Conservation (phyloP, 495 filamentous ascomycete genomes). For the Daldinia bambusicola region DNA sequence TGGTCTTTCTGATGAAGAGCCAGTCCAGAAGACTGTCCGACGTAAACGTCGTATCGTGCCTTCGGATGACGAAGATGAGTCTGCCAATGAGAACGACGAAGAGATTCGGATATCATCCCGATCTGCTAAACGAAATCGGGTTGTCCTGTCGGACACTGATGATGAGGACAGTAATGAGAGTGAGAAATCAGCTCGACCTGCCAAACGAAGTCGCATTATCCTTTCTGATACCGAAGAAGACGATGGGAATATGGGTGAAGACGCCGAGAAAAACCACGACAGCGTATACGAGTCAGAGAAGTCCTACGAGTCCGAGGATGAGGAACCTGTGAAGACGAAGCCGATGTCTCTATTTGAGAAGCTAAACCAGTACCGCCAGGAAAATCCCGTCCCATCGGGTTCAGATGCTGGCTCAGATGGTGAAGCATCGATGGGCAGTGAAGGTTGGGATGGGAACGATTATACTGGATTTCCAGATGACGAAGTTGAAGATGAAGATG, state of each 20-base stretch:
- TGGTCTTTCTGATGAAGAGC: slow-evolving; percentile 27
- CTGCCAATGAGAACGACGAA: slow-evolving; percentile 1
- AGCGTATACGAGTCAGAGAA: slow-evolving; percentile 11
- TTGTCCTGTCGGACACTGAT: slow-evolving; percentile 36
- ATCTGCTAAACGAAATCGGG: slow-evolving; percentile 26
- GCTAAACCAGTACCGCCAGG: slow-evolving; percentile 40
- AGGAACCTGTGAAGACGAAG: slow-evolving; percentile 23
- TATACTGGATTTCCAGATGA: slow-evolving; percentile 38
- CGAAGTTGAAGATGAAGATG: slow-evolving; percentile 42
- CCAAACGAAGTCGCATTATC: slow-evolving; percentile 29
- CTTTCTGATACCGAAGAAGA: slow-evolving; percentile 38
- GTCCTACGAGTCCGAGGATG: slow-evolving; percentile 24
- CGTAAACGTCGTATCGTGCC: slow-evolving; percentile 44
- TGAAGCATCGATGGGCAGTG: slow-evolving; percentile 20
- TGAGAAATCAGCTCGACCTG: slow-evolving; percentile 11
- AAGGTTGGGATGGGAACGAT: slow-evolving; percentile 24
- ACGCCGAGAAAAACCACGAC: not conserved
- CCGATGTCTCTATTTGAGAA: slow-evolving; percentile 40
- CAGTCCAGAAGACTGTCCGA: slow-evolving; percentile 9
- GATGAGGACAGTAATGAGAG: slow-evolving; percentile 21
- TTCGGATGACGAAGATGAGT: slow-evolving; percentile 43
- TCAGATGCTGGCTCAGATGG: slow-evolving; percentile 23
- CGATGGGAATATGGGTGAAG: slow-evolving; percentile 41
- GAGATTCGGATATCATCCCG: slow-evolving; percentile 10
- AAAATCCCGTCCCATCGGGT: slow-evolving; percentile 35